Evolutionary conservation across 345 rosid species (phyloP).

Genomic region (Sonneratia alba): DNA sequence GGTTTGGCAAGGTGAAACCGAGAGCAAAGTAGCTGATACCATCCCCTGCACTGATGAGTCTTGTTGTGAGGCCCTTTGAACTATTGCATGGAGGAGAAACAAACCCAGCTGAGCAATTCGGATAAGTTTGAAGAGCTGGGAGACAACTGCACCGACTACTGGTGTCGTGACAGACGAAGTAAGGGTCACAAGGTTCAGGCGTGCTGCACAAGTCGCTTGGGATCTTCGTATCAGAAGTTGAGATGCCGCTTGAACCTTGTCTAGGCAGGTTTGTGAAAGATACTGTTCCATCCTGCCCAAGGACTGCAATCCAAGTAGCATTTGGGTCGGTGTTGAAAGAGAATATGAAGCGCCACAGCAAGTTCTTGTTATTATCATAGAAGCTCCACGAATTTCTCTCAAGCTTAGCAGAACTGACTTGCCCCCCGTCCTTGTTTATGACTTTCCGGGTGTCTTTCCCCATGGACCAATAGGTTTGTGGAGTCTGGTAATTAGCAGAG

Average conservation of each 20-base stretch:
- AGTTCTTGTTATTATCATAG: slow-evolving; percentile 20
- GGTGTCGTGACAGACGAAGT: slow-evolving; percentile 18
- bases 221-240: slow-evolving; percentile 16
- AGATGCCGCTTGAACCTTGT: slow-evolving; percentile 9
- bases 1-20: slow-evolving; percentile 22
- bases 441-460: slow-evolving; percentile 21
- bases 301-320: slow-evolving; percentile 33
- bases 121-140: slow-evolving; percentile 7
- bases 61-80: slow-evolving; percentile 8
- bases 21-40: slow-evolving; percentile 43
- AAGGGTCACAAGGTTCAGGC: slow-evolving; percentile 34
- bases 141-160: slow-evolving; percentile 35
- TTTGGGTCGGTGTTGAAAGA: slow-evolving; percentile 22
- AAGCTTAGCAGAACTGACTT: slow-evolving; percentile 20
- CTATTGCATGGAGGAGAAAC: slow-evolving; percentile 19
- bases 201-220: slow-evolving; percentile 31
- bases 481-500: slow-evolving; percentile 28
- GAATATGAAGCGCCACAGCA: slow-evolving; percentile 31
- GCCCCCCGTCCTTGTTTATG: slow-evolving; percentile 16
- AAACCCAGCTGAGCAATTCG: slow-evolving; percentile 27
- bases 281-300: slow-evolving; percentile 28
- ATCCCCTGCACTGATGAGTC: slow-evolving; percentile 25
- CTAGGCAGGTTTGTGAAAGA: slow-evolving; percentile 26
- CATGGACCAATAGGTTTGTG: slow-evolving; percentile 47
- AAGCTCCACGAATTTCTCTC: slow-evolving; percentile 43